Evolutionary conservation across 345 rosid species (phyloP).

Genomic region (Brassica nigra): DNA sequence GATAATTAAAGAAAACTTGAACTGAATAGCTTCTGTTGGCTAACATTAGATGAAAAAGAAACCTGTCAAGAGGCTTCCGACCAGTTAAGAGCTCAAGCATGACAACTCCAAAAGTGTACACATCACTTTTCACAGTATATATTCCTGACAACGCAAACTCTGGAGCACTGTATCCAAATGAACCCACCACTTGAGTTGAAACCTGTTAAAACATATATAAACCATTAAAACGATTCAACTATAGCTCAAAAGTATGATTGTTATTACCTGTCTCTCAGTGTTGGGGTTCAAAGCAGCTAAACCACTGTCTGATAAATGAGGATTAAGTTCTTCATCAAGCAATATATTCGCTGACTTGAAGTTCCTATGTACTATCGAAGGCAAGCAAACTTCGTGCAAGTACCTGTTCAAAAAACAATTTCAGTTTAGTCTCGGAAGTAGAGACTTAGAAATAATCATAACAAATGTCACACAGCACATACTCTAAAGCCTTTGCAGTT

Average conservation of each 20-base stretch:
- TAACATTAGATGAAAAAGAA: slow-evolving; percentile 1
- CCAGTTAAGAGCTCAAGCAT: slow-evolving; percentile 98
- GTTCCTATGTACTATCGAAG: slow-evolving; percentile 94
- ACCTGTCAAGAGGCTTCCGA: slow-evolving; percentile 98
- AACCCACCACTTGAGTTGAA: slow-evolving; percentile 90
- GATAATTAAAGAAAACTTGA: not conserved
- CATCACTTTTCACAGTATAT: slow-evolving; percentile 96
- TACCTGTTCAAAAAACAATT: slow-evolving; percentile 52
- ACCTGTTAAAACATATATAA: slow-evolving; percentile 51
- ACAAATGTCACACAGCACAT: slow-evolving; percentile 40
- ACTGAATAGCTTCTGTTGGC: not conserved
- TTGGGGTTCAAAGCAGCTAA: slow-evolving; percentile 92
- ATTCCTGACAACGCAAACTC: slow-evolving; percentile 96
- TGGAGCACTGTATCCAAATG: slow-evolving; percentile 98
- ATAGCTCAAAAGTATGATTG: slow-evolving; percentile 6
- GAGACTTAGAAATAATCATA: not conserved
- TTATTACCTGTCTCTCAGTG: slow-evolving; percentile 85
- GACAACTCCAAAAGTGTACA: slow-evolving; percentile 97
- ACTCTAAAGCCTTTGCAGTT: slow-evolving; percentile 97
- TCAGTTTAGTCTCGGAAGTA: not conserved
- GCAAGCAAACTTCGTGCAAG: slow-evolving; percentile 98
- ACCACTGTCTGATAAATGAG: slow-evolving; percentile 93
- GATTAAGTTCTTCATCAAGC: slow-evolving; percentile 93
- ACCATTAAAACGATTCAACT: not conserved
- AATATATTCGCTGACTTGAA: slow-evolving; percentile 97